phyloP scores from a whole-genome alignment of 1,139 yeast genomes.

The Lodderomyces orthopsilosis region DNA sequence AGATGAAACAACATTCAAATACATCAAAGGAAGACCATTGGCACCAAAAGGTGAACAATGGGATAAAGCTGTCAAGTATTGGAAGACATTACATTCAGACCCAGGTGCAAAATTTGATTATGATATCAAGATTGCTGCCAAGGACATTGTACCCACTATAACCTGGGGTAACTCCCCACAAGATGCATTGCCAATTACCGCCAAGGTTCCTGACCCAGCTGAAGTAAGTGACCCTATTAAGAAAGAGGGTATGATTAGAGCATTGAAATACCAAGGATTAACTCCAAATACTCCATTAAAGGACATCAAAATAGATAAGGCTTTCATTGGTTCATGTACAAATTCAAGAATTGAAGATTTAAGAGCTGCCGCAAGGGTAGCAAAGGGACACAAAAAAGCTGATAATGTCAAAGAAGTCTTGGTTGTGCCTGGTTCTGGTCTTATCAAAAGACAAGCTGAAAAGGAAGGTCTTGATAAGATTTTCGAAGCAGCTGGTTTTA shows the following conservation, averaged over 20 bases:
- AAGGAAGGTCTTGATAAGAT: slow-evolving; percentile 90
- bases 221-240: slow-evolving; percentile 57
- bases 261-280: slow-evolving; percentile 89
- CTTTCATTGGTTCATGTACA: slow-evolving; percentile 96
- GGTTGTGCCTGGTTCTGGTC: slow-evolving; percentile 97
- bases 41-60: slow-evolving; percentile 93
- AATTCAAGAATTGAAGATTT: slow-evolving; percentile 97
- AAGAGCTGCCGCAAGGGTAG: slow-evolving; percentile 92
- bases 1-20: slow-evolving; percentile 81
- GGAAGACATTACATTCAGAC: slow-evolving; percentile 86
- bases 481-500: slow-evolving; percentile 88
- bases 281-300: slow-evolving; percentile 75
- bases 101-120: slow-evolving; percentile 86
- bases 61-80: slow-evolving; percentile 89
- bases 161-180: slow-evolving; percentile 99
- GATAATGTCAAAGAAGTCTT: slow-evolving; percentile 75
- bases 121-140: slow-evolving; percentile 77
- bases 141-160: slow-evolving; percentile 89
- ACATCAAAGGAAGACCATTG: slow-evolving; percentile 88
- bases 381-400: slow-evolving; percentile 87
- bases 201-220: slow-evolving; percentile 84
- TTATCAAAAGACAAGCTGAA: slow-evolving; percentile 91
- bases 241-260: slow-evolving; percentile 84
- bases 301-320: slow-evolving; percentile 79
- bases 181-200: slow-evolving; percentile 94